Base-by-base conservation (phyloP, 768 basidiomycete genomes). In the Piloderma croceum region DNA sequence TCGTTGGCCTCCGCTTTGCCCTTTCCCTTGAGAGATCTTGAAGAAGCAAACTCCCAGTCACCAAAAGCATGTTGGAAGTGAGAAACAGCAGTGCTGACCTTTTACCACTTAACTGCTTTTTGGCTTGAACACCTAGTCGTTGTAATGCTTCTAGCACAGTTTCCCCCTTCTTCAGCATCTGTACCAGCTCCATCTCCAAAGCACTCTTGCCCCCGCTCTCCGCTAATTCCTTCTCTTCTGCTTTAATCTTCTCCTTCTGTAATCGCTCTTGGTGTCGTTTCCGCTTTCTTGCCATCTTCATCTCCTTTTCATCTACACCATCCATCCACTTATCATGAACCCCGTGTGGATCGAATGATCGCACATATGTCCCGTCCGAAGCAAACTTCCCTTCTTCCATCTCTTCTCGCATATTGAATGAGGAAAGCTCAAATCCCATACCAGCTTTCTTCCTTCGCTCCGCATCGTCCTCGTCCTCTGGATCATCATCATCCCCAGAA, bases 371-470 rank as follows among this genome's bases (percentile, higher is more conserved):
- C 34, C 96, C 96, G 56, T 98, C 94, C 44, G 86, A 87, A 4
- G 89, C 83, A 68, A 99, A 97, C 57, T 91, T 90, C 27, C 96
- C 96, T 64, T 98, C 94, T 56, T 90, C 84, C 85, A 98, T 93
- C 72, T 99, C 96, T 52, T 90, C 85, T 48, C 92, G 83, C 94
- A 99, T 98, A 61, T 99, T 94, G 79, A 99, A 99, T 20, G 90
- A 87, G 3, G 88, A 92, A 7, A 99, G 51, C 56, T 93, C 86
- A 63, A 68, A 94, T 2, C 94, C 96, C 94, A 99, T 97, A 10
- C 83, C 85, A 27, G 71, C 79, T 60, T 88, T 90, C 66, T 76
- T 80, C 56, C 73, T 65, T 51, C 81, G 75, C 52, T 76, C 74
- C n/a, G 73, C 79, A 38, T 86, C 85, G 57, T 91, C 85, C 54